Percentiles rank a stretch among this genome's conserved stretches.
Evolutionary conservation across 2,329 filamentous ascomycete genomes (phyloP).

Genomic region (Rhexocercosporidium sp.): DNA sequence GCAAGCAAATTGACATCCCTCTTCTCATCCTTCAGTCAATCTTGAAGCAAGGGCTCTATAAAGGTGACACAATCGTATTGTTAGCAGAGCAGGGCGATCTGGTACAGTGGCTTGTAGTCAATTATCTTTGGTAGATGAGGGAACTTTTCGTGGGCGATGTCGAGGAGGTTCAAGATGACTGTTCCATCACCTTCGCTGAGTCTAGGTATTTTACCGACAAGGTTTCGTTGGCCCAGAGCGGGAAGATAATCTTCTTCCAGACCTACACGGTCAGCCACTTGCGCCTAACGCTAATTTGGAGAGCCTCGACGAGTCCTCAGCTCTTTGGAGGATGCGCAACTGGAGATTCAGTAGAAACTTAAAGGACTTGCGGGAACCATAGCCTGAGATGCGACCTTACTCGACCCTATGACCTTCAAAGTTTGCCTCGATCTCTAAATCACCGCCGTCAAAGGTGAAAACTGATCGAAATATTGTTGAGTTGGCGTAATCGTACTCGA

Average conservation of each 20-base stretch:
- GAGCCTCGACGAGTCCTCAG: background rate
- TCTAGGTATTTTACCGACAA: too few species aligned
- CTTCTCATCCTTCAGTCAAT: background rate
- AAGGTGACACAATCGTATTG: background rate
- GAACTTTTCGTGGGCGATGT: too few species aligned
- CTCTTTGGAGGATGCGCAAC: background rate
- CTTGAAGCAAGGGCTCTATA: background rate
- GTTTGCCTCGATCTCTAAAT: background rate
- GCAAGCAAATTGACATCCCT: background rate
- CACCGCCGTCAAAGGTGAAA: constrained; percentile 9
- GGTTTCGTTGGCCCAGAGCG: background rate
- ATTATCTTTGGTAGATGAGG: too few species aligned
- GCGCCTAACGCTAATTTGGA: background rate
- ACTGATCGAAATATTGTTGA: background rate
- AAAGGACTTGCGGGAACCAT: constrained; percentile 4
- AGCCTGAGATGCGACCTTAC: background rate
- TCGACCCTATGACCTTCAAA: background rate
- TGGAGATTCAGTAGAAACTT: background rate
- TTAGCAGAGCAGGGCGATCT: background rate
- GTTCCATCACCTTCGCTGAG: too few species aligned
- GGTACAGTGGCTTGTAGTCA: too few species aligned
- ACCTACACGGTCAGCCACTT: background rate
- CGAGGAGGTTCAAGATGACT: too few species aligned
- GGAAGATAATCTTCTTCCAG: constrained; percentile 5
- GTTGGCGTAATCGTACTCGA: background rate